phyloP scores from a whole-genome alignment of 495 filamentous ascomycete genomes.

The Penicillium roqueforti region DNA sequence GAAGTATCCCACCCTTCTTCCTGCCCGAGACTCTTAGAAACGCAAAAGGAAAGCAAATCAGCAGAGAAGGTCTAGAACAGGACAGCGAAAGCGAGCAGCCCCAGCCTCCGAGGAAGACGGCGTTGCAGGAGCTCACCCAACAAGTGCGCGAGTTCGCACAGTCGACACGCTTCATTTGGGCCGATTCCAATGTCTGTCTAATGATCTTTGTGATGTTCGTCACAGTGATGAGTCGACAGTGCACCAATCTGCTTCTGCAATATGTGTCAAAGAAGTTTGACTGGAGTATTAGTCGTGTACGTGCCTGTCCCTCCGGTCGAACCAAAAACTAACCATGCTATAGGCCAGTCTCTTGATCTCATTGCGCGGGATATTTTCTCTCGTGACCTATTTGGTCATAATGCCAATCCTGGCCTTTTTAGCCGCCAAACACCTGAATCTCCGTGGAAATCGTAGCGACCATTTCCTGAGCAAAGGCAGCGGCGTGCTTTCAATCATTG shows the following conservation, averaged over 20 bases:
- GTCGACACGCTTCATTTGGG: conserved; percentile 31
- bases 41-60: conserved; percentile 16
- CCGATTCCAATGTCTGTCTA: conserved; percentile 24
- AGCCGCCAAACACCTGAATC: conserved; percentile 21
- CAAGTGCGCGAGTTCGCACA: conserved; percentile 25
- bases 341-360: conserved; percentile 42
- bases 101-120: conserved; percentile 6
- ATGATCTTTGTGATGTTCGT: conserved; percentile 32
- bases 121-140: conserved; percentile 12
- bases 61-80: neutral
- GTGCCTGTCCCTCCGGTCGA: neutral
- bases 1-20: conserved; percentile 27
- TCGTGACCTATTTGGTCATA: conserved; percentile 31
- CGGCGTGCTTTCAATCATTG: conserved; percentile 26
- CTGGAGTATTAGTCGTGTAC: conserved; percentile 39
- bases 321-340: conserved; percentile 3
- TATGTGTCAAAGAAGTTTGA: conserved; percentile 41
- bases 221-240: conserved; percentile 27
- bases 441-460: conserved; percentile 31
- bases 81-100: neutral
- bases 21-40: conserved; percentile 44
- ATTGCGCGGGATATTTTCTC: conserved; percentile 33
- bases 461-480: conserved; percentile 30
- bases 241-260: conserved; percentile 32
- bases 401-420: conserved; percentile 28